Percentiles rank a stretch among this genome's conserved stretches.
phyloP scores from a whole-genome alignment of 108 stramenopile species.

The Fragilariopsis cylindrus region DNA sequence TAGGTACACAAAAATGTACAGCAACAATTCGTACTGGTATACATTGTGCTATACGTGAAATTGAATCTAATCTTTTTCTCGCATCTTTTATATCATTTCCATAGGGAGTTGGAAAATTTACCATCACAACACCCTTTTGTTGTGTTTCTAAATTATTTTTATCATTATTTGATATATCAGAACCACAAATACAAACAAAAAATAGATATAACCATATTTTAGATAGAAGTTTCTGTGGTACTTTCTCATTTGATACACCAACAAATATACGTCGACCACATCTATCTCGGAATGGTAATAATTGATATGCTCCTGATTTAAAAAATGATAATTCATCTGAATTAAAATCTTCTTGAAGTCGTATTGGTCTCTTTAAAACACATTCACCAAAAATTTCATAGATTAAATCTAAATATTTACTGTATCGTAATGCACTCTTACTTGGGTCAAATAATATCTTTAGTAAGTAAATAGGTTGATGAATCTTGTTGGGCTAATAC shows the following conservation, averaged over 20 bases:
- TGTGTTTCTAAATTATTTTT: constrained; percentile 9
- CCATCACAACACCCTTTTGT: not conserved
- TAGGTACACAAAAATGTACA: not conserved
- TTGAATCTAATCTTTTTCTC: not conserved
- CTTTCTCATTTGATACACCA: not conserved
- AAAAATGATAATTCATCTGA: constrained; percentile 18
- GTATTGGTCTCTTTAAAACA: constrained; percentile 1
- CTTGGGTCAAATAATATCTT: constrained; percentile 1
- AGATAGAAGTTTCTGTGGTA: no score
- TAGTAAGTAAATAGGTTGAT: not conserved
- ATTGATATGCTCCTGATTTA: constrained; percentile 5
- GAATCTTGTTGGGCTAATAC: no score
- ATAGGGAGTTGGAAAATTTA: not conserved
- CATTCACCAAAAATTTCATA: constrained; percentile 26
- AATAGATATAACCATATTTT: constrained; percentile 8
- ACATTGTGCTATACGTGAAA: not conserved
- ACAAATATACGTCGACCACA: not conserved
- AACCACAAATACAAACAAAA: not conserved
- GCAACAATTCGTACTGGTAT: constrained; percentile 1
- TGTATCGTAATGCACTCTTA: constrained; percentile 4
- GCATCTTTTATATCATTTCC: not conserved
- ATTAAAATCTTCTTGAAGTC: constrained; percentile 8
- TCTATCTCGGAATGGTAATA: constrained; percentile 2
- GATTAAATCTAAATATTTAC: constrained; percentile 9
- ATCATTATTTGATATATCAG: constrained; percentile 7